Percentiles rank a stretch among this genome's conserved stretches.
Evolutionary conservation across 2,329 filamentous ascomycete genomes (phyloP).

Genomic region (Cercospora berteroae): DNA sequence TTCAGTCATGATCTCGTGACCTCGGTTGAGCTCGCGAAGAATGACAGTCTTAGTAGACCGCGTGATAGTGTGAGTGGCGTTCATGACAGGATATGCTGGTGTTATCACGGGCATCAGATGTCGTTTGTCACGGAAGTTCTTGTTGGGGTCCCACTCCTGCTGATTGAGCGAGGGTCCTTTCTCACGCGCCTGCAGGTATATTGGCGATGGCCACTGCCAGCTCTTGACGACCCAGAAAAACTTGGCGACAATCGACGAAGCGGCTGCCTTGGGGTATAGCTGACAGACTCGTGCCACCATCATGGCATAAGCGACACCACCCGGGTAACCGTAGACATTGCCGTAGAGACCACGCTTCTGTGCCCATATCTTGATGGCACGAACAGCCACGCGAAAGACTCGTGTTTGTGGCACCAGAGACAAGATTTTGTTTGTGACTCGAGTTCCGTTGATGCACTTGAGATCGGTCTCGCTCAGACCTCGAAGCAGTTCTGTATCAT

Average conservation of each 20-base stretch:
- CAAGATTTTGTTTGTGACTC: conserved; percentile 91
- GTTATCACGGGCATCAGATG: conserved; percentile 99
- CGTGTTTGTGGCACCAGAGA: conserved; percentile 83
- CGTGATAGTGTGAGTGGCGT: conserved; percentile 91
- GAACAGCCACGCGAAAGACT: conserved; percentile 82
- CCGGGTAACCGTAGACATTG: conserved; percentile 94
- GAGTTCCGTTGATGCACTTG: conserved; percentile 86
- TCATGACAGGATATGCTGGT: conserved; percentile 96
- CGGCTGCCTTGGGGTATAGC: conserved; percentile 88
- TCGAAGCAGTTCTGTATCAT: conserved; percentile 78
- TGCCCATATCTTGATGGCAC: conserved; percentile 95
- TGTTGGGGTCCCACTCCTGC: conserved; percentile 89
- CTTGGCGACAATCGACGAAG: conserved; percentile 83
- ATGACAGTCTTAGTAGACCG: conserved; percentile 82
- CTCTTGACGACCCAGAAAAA: conserved; percentile 90
- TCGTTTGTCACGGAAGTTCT: conserved; percentile 75
- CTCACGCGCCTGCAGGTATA: conserved; percentile 84
- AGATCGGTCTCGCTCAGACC: conserved; percentile 85
- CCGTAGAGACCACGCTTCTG: conserved; percentile 89
- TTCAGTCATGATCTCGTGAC: conserved; percentile 70
- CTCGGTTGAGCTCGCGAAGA: conserved; percentile 75
- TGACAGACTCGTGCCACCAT: conserved; percentile 94
- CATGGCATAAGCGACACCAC: conserved; percentile 98
- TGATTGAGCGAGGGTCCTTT: conserved; percentile 72
- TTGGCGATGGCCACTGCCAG: conserved; percentile 94